Percentiles rank a stretch among this genome's conserved stretches.
These are phyloP conservation scores for Tanacetum coccineum DNA, from an alignment of 129 eudicot species.

Conservation along the genomic window DNA sequence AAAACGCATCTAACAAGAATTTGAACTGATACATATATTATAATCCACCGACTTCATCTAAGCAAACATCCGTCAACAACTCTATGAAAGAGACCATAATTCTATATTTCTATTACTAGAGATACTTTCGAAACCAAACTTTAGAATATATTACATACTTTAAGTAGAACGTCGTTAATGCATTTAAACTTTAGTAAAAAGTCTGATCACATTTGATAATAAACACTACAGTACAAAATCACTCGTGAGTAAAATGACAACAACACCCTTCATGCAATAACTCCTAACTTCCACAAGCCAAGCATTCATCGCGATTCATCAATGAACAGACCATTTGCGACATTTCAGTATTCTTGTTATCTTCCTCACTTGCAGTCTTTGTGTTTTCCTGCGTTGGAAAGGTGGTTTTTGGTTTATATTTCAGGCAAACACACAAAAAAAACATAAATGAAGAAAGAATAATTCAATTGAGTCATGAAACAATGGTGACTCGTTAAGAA, in stretches of 20 bases:
- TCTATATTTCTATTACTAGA: too few species aligned
- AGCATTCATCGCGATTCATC: conserved; percentile 74
- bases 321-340: conserved; percentile 86
- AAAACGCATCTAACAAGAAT: too few species aligned
- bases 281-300: conserved; percentile 77
- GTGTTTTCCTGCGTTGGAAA: conserved; percentile 49
- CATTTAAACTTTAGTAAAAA: not conserved
- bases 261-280: not conserved
- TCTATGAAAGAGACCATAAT: too few species aligned
- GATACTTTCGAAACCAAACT: too few species aligned
- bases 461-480: not conserved
- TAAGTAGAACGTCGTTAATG: too few species aligned
- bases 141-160: too few species aligned
- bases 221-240: not conserved
- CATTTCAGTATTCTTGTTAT: conserved; percentile 48
- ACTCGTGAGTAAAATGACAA: not conserved
- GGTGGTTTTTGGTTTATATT: not conserved
- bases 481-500: not conserved
- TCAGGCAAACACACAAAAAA: not conserved
- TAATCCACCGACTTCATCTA: too few species aligned
- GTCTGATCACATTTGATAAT: not conserved
- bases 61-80: too few species aligned
- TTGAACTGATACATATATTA: too few species aligned
- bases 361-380: conserved; percentile 29
- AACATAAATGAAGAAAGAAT: not conserved